A percentile compares a stretch with the other conserved stretches of the same genome.
phyloP scores from a whole-genome alignment of 116 monocot species.

The Posidonia oceanica region DNA sequence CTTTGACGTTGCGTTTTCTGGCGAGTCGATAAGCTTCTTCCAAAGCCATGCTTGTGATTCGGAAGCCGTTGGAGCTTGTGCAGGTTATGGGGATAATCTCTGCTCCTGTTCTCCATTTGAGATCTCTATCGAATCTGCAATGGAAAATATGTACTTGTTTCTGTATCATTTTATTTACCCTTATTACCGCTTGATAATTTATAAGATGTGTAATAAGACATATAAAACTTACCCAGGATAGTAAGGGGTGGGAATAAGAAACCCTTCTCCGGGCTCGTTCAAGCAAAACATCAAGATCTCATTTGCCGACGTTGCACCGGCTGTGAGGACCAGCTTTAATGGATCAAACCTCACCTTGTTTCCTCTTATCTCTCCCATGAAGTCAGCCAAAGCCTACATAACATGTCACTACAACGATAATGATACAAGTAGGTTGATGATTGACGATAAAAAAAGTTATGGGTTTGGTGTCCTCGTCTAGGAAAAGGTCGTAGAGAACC shows the following conservation, averaged over 20 bases:
- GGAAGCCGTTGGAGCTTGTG: conserved; percentile 44
- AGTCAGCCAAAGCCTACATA: conserved; percentile 40
- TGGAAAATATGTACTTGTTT: neutral
- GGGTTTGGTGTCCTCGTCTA: no score
- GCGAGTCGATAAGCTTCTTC: conserved; percentile 39
- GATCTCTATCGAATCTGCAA: conserved; percentile 46
- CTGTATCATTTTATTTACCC: no score
- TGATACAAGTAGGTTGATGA: no score
- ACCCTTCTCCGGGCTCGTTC: conserved; percentile 44
- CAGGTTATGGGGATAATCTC: conserved; percentile 55
- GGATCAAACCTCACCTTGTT: conserved; percentile 29
- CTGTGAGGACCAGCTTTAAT: conserved; percentile 37
- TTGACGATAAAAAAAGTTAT: neutral
- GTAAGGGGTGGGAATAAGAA: conserved; percentile 64
- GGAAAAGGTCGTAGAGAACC: no score
- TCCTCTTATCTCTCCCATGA: conserved; percentile 33
- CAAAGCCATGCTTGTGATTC: conserved; percentile 29
- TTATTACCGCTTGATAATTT: no score
- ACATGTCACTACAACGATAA: neutral
- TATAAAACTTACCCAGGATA: conserved; percentile 37
- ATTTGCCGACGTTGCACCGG: conserved; percentile 53
- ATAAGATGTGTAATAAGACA: neutral
- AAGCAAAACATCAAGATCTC: conserved; percentile 56
- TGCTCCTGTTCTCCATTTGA: conserved; percentile 41
- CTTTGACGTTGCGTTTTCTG: conserved; percentile 25